Base-by-base conservation (phyloP, 2,329 filamentous ascomycete genomes). In the Grosmannia huntii region DNA sequence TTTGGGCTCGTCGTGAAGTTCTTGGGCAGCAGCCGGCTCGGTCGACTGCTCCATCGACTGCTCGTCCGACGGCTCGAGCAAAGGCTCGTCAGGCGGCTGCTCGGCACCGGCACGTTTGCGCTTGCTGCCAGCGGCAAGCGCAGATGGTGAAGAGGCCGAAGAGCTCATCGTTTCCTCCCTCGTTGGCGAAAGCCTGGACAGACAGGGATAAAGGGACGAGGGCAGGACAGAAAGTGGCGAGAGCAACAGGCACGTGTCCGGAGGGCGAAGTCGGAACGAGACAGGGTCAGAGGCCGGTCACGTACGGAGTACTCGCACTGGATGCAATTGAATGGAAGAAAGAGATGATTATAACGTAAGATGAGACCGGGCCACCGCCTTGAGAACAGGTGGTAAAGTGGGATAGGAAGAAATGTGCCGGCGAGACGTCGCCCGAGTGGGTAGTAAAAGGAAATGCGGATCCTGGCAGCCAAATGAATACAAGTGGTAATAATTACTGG, bases 41-140 rank as follows among this genome's bases (percentile, higher is more conserved):
- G 36, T 10, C 2, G 55, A 21, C 5, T 44, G 4, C 9, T 33
- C 31, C 2, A 33, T 33, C 31, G 7, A 7, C 27, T 28, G 27
- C 27, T 28, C 27, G 27, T 4, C 7, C 27, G 7, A 28, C 27
- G 27, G 4, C 27, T 28, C 28, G 28, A 28, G 28, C n/a, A n/a
- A 28, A 16, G 36, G 36, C 36, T 38, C 49, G 4, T 51, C 49
- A 14, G n/a, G 12, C 48, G 21, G 46, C 55, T 28, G 48, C 48
- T 25, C 10, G 25, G 55, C 60, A 21, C 27, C 50, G 19, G 44
- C 19, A 21, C 62, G 62, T 55, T 64, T 64, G 10, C 62, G 62
- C 33, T 64, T 64, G 56, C 61, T 59, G 57, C 59, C 56, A 7
- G 59, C 57, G 16, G 61, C 55, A 14, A 31, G 33, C 56, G 4